These are phyloP conservation scores for Penicillium rolfsii DNA, from an alignment of 2,329 filamentous ascomycete genomes.

Conservation along the genomic window DNA sequence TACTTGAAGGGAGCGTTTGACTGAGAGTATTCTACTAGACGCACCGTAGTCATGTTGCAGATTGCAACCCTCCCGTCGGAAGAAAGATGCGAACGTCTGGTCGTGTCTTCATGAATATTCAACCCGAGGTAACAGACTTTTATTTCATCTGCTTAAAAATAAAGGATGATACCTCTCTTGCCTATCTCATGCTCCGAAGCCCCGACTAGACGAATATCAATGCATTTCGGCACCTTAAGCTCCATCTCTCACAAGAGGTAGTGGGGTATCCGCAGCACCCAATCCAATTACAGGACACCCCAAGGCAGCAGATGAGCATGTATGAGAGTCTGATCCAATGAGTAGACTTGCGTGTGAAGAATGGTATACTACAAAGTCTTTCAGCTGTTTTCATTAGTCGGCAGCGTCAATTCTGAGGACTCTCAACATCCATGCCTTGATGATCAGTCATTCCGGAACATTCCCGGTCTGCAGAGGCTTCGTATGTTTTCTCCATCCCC, in stretches of 20 bases:
- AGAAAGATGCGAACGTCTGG: conserved; percentile 44
- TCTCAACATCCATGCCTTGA: conserved; percentile 40
- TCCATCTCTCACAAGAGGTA: conserved; percentile 53
- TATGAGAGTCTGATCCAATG: conserved; percentile 52
- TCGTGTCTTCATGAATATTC: conserved; percentile 51
- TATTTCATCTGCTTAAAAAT: conserved; percentile 49
- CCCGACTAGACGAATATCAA: conserved; percentile 46
- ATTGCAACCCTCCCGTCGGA: conserved; percentile 53
- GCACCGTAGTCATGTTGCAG: conserved; percentile 50
- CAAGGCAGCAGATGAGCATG: conserved; percentile 49
- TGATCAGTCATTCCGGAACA: conserved; percentile 53
- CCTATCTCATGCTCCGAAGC: conserved; percentile 43
- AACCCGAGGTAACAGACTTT: conserved; percentile 51
- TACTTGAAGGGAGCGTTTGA: neutral
- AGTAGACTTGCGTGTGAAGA: conserved; percentile 53
- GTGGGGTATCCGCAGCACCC: conserved; percentile 50
- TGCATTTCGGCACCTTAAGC: conserved; percentile 51
- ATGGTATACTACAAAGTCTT: conserved; percentile 37
- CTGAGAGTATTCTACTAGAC: neutral
- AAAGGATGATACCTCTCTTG: conserved; percentile 53
- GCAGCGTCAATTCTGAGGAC: too few relatives aligned
- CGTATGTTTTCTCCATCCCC: conserved; percentile 49
- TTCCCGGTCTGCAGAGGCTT: conserved; percentile 47
- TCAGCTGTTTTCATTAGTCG: neutral
- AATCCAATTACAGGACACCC: conserved; percentile 50